phyloP scores from a whole-genome alignment of 1,139 yeast species.

The Blastobotrys illinoisensis region DNA sequence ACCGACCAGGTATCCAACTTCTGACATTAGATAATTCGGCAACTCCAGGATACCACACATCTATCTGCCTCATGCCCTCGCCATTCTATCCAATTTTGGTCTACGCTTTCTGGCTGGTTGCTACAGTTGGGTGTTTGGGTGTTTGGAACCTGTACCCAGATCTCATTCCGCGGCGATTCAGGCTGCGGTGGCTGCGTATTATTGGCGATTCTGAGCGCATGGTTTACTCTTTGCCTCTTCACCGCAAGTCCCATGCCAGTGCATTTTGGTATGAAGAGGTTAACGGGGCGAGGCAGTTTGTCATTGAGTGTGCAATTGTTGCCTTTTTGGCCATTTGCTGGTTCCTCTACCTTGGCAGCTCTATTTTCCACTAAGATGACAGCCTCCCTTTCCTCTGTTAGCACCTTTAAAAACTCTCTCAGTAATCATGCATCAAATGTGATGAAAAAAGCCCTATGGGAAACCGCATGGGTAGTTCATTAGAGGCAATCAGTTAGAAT shows the following conservation, averaged over 20 bases:
- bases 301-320: background rate
- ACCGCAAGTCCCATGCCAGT: background rate
- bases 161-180: background rate
- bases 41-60: constrained; percentile 40
- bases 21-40: constrained; percentile 45
- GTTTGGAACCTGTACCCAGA: background rate
- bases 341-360: background rate
- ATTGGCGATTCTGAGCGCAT: background rate
- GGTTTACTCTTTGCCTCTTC: background rate
- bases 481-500: no score
- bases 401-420: no score
- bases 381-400: no score
- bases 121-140: background rate
- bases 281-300: background rate
- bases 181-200: background rate
- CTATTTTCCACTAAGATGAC: background rate
- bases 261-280: background rate
- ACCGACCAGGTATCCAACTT: constrained; percentile 78
- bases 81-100: constrained; percentile 49
- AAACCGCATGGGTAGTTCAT: no score
- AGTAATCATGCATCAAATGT: no score
- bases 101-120: constrained; percentile 18
- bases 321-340: background rate
- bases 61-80: constrained; percentile 65
- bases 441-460: no score